Base-by-base conservation (phyloP, 345 rosid species). In the Firmiana major region DNA sequence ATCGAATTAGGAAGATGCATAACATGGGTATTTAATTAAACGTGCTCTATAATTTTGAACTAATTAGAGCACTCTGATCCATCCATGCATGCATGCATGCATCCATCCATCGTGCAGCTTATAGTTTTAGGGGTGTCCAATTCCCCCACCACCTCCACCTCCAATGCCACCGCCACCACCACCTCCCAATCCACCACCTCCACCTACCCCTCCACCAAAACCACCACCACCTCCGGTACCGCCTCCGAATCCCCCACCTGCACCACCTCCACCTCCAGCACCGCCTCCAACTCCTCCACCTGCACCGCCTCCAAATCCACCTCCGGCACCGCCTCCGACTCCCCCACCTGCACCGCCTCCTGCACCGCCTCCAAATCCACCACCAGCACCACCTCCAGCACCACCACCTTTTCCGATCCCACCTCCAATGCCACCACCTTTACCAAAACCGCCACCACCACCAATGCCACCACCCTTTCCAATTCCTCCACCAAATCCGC, bases 151-250 rank as follows among this genome's bases (percentile, higher is more conserved):
- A 1, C 87, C 87, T 4, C 24, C 17, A 0, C 77, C 77, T 0
- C 77, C 77, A 7, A 68, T 69, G 8, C 77, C 77, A 0, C 10
- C 22, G 2, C 78, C 78, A 2, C 13, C 19, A 0, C 73, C 73
- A 13, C 77, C 77, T 4, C 77, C 77, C 6, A 26, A 0, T 0
- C 76, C 82, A 0, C 85, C 84, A 0, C 65, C 63, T 0, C 78
- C 76, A 0, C 5, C 21, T 16, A 28, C 2, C 2, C 77, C 82
- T 0, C 80, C 78, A 0, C 82, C 82, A 53, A 36, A 9, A 0
- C 85, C 84, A 0, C 65, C 63, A 0, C 78, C 76, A 0, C 86
- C 86, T 0, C 86, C 89, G 0, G 28, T 0, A 0, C 86, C 86
- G 0, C 79, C 82, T 0, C 81, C 82, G 34, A 55, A 66, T 21